Base-by-base conservation (phyloP, 208 protist genomes). In the Trypanosoma platydactyli region DNA sequence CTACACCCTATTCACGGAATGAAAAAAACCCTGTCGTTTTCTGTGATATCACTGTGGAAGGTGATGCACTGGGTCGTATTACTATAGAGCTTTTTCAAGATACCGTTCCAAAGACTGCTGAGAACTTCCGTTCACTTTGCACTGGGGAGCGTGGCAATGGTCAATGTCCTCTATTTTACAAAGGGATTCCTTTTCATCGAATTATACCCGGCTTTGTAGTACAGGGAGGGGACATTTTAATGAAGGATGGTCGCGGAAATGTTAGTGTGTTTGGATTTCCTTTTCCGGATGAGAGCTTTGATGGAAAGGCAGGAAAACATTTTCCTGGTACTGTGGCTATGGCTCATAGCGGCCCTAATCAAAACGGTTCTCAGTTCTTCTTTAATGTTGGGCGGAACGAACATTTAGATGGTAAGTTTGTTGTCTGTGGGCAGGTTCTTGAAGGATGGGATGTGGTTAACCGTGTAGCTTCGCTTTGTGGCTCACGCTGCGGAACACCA, bases 211-310 rank as follows among this genome's bases (percentile, higher is more conserved):
- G 83, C 9, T 98, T 99, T 81, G 93, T 98, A 30, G 77, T 96
- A 38, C 97, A 99, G 68, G 94, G 95, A 15, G 97, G 97, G 22
- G 97, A 99, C 69, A 97, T 98, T 50, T 83, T 95, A 48, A 83
- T 75, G 7, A 88, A 83, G 51, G 89, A 98, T 71, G 97, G 97
- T 49, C 89, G 84, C 59, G 95, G 96, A 57, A 96, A 96, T 62
- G 81, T 95, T 33, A 97, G 89, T 52, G 94, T 97, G 42, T 98
- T 97, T 73, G 97, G 97, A n/a, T 84, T 87, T 58, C 81, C 74
- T 11, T 98, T 98, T 60, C 79, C 86, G 0, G 94, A 98, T 72
- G 97, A 99, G 70, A 95, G 90, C 64, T 98, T 98, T 73, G 61
- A 86, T 0, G 81, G 96, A 18, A 96, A 98, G 57, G 95, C 98